phyloP scores from a whole-genome alignment of 2,329 filamentous ascomycete species.

The Scytalidium sp. region DNA sequence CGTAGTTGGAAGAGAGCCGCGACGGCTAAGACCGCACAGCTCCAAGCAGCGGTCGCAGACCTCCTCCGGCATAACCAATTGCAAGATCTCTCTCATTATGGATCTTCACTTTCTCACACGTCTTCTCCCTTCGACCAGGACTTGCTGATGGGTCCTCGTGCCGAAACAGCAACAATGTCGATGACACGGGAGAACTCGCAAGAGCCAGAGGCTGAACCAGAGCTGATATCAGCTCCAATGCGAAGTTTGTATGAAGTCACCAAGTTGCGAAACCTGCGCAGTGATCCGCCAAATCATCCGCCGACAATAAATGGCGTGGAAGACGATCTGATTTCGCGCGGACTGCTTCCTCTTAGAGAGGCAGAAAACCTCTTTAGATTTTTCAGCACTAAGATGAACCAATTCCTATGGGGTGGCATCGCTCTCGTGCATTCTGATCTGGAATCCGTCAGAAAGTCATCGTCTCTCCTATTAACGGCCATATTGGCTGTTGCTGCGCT shows the following conservation, averaged over 20 bases:
- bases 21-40: conserved; percentile 35
- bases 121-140: conserved; percentile 21
- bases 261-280: conserved; percentile 38
- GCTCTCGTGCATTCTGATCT: conserved; percentile 47
- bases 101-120: conserved; percentile 19
- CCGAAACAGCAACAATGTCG: conserved; percentile 34
- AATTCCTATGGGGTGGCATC: conserved; percentile 50
- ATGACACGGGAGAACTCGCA: conserved; percentile 43
- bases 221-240: conserved; percentile 37
- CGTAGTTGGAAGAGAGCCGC: conserved; percentile 41
- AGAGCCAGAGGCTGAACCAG: conserved; percentile 11
- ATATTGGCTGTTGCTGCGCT: conserved; percentile 58
- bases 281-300: conserved; percentile 29
- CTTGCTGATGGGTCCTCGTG: conserved; percentile 10
- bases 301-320: conserved; percentile 24
- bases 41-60: conserved; percentile 40
- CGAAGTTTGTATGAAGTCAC: conserved; percentile 52
- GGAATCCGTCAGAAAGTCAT: conserved; percentile 50
- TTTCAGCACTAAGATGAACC: conserved; percentile 46
- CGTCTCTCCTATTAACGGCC: conserved; percentile 52
- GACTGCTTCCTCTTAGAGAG: conserved; percentile 40
- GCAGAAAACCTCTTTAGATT: conserved; percentile 45
- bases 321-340: conserved; percentile 48
- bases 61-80: conserved; percentile 31
- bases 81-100: conserved; percentile 35